Evolutionary conservation across 768 basidiomycete species (phyloP), one percentile per base, ranked within the genome.

Genomic region (Panellus pusillus): DNA sequence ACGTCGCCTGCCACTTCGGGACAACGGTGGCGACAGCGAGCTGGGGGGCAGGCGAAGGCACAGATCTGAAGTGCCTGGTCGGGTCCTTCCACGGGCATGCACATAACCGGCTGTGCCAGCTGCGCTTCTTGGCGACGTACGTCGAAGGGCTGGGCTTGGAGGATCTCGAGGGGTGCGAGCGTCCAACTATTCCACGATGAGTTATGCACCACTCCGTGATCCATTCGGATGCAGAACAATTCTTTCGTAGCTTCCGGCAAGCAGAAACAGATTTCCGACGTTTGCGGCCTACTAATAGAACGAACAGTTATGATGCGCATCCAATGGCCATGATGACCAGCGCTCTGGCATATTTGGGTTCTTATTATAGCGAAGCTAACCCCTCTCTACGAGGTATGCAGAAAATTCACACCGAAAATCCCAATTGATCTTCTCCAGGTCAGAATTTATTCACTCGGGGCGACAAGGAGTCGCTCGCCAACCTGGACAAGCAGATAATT

Each of bases 401-500:
- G 14, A 17, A 20, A 15, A 12, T 52, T 13, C 15, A 37, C 15
- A 8, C 20, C n/a, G 6, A 11, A 14, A 36, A 40, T 19, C n/a
- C 2, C 52, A 15, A 19, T 15, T 6, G n/a, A 46, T 36, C 5
- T 27, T 42, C 20, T 44, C 12, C 55, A 90, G 89, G 90, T 19
- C 91, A 93, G 68, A 83, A 66, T n/a, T 75, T 93, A 38, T 93
- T 75, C 67, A 92, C 88, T 4, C 80, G 79, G 52, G 86, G 85
- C 7, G 80, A 86, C 66, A 67, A 74, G 27, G 76, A 66, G 0
- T 91, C 90, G 3, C 78, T 95, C 6, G 84, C 78, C 24, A 75
- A 82, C 42, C 91, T 96, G 87, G 93, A 95, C 69, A 92, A 91
- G 74, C 93, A 95, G 68, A 93, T 95, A 39, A 93, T 86, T 67